Evolutionary conservation across 2,329 filamentous ascomycete genomes (phyloP).

Genomic region (Fusarium aywerte): DNA sequence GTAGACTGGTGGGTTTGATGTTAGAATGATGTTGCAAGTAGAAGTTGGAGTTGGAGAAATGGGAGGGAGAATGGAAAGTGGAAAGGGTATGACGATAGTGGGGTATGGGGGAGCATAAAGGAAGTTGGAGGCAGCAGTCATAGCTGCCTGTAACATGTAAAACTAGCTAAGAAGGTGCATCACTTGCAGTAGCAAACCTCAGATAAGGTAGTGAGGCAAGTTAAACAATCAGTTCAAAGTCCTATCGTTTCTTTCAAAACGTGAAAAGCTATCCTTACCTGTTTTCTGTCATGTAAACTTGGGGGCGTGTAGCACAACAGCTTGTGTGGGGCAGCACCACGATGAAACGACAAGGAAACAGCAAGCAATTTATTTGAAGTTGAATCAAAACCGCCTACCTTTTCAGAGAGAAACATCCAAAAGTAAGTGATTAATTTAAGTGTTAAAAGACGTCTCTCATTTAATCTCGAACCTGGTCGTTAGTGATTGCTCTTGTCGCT

Average conservation of each 20-base stretch:
- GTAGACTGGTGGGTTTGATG: conserved; percentile 1
- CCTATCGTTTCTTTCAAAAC: too few species aligned
- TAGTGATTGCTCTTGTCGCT: not conserved
- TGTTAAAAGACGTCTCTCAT: not conserved
- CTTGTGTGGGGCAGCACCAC: conserved; percentile 12
- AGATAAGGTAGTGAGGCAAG: too few species aligned
- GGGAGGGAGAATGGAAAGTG: not conserved
- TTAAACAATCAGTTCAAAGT: not conserved
- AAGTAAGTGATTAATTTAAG: not conserved
- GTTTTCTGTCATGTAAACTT: not conserved
- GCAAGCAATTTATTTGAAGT: not conserved
- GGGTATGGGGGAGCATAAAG: conserved; percentile 16
- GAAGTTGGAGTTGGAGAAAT: conserved; percentile 19
- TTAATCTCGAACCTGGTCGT: not conserved
- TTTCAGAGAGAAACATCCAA: not conserved
- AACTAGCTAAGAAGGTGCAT: not conserved
- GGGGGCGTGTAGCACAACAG: conserved; percentile 6
- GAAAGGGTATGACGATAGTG: conserved; percentile 38
- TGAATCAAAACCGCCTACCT: not conserved
- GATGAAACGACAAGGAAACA: not conserved
- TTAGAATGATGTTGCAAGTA: conserved; percentile 8
- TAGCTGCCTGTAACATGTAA: not conserved
- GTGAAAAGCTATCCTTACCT: too few species aligned
- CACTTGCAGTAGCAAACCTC: not conserved
- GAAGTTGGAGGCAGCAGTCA: conserved; percentile 1